Percentiles rank a stretch among this genome's conserved stretches.
These are phyloP conservation scores for Termitomyces eurrhizus DNA, from an alignment of 768 basidiomycete genomes.

Conservation along the genomic window DNA sequence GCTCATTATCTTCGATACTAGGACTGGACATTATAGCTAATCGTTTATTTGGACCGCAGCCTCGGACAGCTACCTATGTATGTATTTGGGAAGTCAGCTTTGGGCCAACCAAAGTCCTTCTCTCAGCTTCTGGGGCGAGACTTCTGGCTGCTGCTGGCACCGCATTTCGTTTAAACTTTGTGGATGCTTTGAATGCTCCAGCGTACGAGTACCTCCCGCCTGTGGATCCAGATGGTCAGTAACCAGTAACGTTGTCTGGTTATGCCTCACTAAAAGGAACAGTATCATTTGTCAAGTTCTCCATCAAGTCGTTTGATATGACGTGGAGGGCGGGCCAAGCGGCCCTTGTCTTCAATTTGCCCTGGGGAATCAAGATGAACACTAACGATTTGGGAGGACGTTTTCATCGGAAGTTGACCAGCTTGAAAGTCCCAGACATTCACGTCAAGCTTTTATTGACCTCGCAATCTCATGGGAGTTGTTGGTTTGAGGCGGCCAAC, in stretches of 20 bases:
- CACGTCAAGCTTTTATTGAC: constrained; percentile 48
- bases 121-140: constrained; percentile 52
- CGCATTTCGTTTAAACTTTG: constrained; percentile 66
- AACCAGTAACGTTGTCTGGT: neutral
- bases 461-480: constrained; percentile 31
- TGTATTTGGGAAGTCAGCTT: constrained; percentile 91
- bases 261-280: neutral
- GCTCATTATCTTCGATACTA: constrained; percentile 30
- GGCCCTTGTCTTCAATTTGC: constrained; percentile 51
- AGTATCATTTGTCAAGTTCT: constrained; percentile 86
- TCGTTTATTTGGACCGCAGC: constrained; percentile 86
- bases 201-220: constrained; percentile 60
- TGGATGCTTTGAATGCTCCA: constrained; percentile 78
- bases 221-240: constrained; percentile 75
- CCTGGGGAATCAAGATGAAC: constrained; percentile 59
- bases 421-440: constrained; percentile 51
- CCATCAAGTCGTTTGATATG: constrained; percentile 48
- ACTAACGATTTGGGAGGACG: constrained; percentile 74
- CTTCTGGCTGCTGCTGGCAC: constrained; percentile 48
- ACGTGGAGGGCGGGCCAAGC: constrained; percentile 51
- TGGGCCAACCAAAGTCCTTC: constrained; percentile 53
- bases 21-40: constrained; percentile 75
- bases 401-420: constrained; percentile 60
- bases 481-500: constrained; percentile 68
- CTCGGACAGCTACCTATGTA: constrained; percentile 79